Percentiles rank a stretch among this genome's conserved stretches.
Evolutionary conservation across 176 grass and related monocot species (phyloP).

Genomic region (Triticum monococcum): DNA sequence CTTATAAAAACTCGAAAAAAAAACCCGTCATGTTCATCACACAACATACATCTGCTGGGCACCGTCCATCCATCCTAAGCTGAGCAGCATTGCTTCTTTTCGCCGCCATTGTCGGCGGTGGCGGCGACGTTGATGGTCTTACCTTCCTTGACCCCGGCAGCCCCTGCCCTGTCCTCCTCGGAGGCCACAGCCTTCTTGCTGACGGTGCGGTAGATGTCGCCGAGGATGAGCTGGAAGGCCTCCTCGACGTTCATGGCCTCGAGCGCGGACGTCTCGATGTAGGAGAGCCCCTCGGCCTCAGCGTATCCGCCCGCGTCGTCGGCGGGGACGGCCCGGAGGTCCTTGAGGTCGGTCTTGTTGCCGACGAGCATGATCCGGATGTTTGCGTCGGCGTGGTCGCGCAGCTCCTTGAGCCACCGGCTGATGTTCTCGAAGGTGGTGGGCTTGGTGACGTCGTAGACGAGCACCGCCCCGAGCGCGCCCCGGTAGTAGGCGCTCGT

Average conservation of each 20-base stretch:
- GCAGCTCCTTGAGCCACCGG: slow-evolving; percentile 91
- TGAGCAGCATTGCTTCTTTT: slow-evolving; percentile 84
- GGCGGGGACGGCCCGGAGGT: slow-evolving; percentile 52
- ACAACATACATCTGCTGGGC: not conserved
- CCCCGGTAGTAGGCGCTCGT: slow-evolving; percentile 92
- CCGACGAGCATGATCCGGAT: slow-evolving; percentile 86
- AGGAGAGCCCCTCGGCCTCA: slow-evolving; percentile 67
- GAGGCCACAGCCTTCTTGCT: slow-evolving; percentile 71
- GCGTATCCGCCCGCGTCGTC: slow-evolving; percentile 62
- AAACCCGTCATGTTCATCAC: not conserved
- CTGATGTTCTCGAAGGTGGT: slow-evolving; percentile 83
- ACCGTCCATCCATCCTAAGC: slow-evolving; percentile 22
- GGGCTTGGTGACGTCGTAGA: slow-evolving; percentile 87
- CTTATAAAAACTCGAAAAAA: not conserved
- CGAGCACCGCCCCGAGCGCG: slow-evolving; percentile 76
- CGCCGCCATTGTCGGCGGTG: slow-evolving; percentile 13
- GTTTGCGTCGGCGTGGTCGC: slow-evolving; percentile 74
- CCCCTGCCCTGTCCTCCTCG: slow-evolving; percentile 34
- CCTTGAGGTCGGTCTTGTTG: slow-evolving; percentile 86
- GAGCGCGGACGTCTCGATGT: slow-evolving; percentile 84
- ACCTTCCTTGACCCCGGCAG: slow-evolving; percentile 60
- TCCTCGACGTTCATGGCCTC: slow-evolving; percentile 85
- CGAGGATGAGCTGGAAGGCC: slow-evolving; percentile 82
- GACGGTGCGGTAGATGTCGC: slow-evolving; percentile 66
- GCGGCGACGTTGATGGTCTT: slow-evolving; percentile 65